A percentile compares a stretch with the other conserved stretches of the same genome.
These are phyloP conservation scores for Penicillium oxalicum DNA, from an alignment of 2,329 filamentous ascomycete genomes.

Conservation along the genomic window DNA sequence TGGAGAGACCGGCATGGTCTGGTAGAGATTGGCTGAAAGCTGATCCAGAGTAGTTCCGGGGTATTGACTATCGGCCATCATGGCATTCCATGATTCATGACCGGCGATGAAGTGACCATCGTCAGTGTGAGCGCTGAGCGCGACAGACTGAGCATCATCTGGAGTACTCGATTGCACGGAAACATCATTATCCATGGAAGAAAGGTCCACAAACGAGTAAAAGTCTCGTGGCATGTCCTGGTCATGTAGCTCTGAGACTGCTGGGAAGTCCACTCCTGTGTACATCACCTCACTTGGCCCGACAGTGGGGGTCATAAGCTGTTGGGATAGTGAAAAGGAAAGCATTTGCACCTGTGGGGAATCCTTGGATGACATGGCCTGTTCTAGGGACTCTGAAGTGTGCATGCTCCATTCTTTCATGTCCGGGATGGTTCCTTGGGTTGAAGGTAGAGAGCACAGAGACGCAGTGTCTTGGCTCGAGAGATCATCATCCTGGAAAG, in stretches of 20 bases:
- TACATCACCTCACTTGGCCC: conserved; percentile 37
- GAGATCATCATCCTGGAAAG: conserved; percentile 40
- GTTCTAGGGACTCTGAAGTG: conserved; percentile 37
- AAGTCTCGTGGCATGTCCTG: conserved; percentile 38
- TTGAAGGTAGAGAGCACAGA: conserved; percentile 36
- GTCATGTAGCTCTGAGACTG: conserved; percentile 33
- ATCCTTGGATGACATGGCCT: conserved; percentile 35
- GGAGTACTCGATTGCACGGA: conserved; percentile 30
- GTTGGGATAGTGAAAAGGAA: conserved; percentile 39
- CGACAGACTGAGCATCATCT: conserved; percentile 35
- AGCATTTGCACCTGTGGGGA: conserved; percentile 39
- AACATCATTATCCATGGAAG: conserved; percentile 38
- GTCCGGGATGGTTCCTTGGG: conserved; percentile 31
- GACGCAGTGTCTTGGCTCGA: conserved; percentile 39
- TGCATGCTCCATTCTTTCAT: conserved; percentile 36
- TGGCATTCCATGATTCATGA: conserved; percentile 32
- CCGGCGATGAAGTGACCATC: conserved; percentile 30
- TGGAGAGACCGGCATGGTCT: conserved; percentile 38
- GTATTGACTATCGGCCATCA: conserved; percentile 32
- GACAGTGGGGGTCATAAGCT: conserved; percentile 34
- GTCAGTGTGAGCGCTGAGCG: conserved; percentile 34
- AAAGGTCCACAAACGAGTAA: conserved; percentile 37
- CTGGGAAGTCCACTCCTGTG: conserved; percentile 35
- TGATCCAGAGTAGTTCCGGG: conserved; percentile 33
- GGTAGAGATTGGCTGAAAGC: conserved; percentile 31